These are phyloP conservation scores for Priceomyces haplophilus DNA, from an alignment of 805 yeast species.

Conservation along the genomic window DNA sequence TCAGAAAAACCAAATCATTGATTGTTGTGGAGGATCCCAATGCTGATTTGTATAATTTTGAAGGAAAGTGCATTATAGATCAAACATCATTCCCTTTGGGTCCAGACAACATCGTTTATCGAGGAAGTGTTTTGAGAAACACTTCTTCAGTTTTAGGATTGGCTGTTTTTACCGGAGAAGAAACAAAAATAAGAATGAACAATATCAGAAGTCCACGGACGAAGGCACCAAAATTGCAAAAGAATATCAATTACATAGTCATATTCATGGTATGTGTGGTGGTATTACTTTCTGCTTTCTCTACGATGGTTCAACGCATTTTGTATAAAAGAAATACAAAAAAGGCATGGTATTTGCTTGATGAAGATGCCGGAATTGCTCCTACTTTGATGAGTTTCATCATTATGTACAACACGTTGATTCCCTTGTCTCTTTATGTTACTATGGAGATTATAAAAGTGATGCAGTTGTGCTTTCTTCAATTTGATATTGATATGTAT, in stretches of 20 bases:
- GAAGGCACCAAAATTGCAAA: slow-evolving; percentile 90
- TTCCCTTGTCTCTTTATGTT: slow-evolving; percentile 91
- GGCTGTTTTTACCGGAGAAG: slow-evolving; percentile 92
- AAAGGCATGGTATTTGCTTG: slow-evolving; percentile 67
- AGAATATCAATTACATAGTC: slow-evolving; percentile 77
- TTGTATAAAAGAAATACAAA: slow-evolving; percentile 39
- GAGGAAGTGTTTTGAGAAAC: slow-evolving; percentile 89
- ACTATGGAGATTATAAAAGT: slow-evolving; percentile 95
- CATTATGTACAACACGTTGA: slow-evolving; percentile 95
- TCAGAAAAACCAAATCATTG: slow-evolving; percentile 49
- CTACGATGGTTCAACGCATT: slow-evolving; percentile 74
- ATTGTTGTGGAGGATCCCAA: slow-evolving; percentile 88
- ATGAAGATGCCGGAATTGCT: slow-evolving; percentile 76
- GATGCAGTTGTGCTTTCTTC: slow-evolving; percentile 76
- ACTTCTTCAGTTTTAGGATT: slow-evolving; percentile 73
- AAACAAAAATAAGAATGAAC: slow-evolving; percentile 92
- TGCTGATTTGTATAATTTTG: slow-evolving; percentile 84
- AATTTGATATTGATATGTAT: slow-evolving; percentile 94
- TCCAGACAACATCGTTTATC: slow-evolving; percentile 77
- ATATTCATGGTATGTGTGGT: slow-evolving; percentile 86
- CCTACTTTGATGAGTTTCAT: slow-evolving; percentile 93
- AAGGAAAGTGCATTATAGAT: slow-evolving; percentile 60
- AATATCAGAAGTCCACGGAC: slow-evolving; percentile 85
- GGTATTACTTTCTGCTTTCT: slow-evolving; percentile 66
- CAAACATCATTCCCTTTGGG: slow-evolving; percentile 56